Evolutionary conservation across 2,329 filamentous ascomycete genomes (phyloP).

Genomic region (Dothistroma pini): DNA sequence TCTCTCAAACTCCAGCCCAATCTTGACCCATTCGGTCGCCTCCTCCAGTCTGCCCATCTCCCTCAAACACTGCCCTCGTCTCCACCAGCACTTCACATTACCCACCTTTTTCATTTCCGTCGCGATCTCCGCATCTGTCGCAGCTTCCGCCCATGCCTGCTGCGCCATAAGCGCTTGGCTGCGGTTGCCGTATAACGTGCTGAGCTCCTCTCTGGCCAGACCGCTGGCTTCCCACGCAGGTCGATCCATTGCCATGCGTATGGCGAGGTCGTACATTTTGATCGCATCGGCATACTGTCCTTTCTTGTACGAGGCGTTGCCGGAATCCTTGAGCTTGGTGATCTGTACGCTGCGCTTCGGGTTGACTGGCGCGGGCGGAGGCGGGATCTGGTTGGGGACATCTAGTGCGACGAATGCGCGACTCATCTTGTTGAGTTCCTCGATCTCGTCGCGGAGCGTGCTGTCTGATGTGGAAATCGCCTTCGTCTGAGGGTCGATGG

Average conservation of each 20-base stretch:
- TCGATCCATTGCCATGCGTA: slow-evolving; percentile 80
- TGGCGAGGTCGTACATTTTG: slow-evolving; percentile 76
- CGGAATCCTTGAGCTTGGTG: slow-evolving; percentile 83
- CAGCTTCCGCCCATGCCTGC: slow-evolving; percentile 77
- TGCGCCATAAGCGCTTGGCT: slow-evolving; percentile 86
- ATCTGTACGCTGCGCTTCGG: slow-evolving; percentile 87
- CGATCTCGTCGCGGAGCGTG: slow-evolving; percentile 50
- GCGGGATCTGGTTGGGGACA: slow-evolving; percentile 63
- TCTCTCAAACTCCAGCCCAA: slow-evolving; percentile 63
- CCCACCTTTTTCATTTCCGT: slow-evolving; percentile 81
- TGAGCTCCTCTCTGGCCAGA: slow-evolving; percentile 79
- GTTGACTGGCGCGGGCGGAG: slow-evolving; percentile 85
- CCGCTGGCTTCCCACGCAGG: slow-evolving; percentile 85
- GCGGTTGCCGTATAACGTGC: slow-evolving; percentile 76
- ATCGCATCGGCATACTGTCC: slow-evolving; percentile 69
- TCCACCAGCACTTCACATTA: slow-evolving; percentile 95
- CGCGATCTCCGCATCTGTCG: slow-evolving; percentile 82
- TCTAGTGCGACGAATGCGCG: slow-evolving; percentile 63
- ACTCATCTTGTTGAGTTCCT: slow-evolving; percentile 75
- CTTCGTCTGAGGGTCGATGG: slow-evolving; percentile 79
- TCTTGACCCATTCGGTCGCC: slow-evolving; percentile 72
- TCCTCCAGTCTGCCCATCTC: slow-evolving; percentile 90
- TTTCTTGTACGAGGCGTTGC: slow-evolving; percentile 80
- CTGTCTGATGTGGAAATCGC: slow-evolving; percentile 54
- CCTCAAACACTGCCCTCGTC: slow-evolving; percentile 74